Conservation (phyloP, 805 yeast genomes). For the Candida parachauliodes region DNA sequence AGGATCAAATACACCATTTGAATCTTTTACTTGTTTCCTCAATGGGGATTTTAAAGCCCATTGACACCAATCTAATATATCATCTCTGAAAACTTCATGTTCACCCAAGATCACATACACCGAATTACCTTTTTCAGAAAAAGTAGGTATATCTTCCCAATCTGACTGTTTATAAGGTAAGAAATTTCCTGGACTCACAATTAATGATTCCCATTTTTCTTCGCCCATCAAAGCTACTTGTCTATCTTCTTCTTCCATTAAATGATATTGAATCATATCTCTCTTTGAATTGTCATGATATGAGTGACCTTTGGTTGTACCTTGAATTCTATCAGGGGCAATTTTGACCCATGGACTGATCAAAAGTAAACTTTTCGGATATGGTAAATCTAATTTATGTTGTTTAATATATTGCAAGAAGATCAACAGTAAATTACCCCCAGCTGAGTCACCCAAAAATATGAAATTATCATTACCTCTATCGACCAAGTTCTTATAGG, state of each 20-base stretch:
- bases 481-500: conserved; percentile 20
- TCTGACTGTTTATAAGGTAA: conserved; percentile 21
- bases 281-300: conserved; percentile 24
- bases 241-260: conserved; percentile 10
- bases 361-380: conserved; percentile 25
- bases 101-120: conserved; percentile 37
- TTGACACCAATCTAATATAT: conserved; percentile 31
- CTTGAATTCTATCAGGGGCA: conserved; percentile 17
- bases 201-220: conserved; percentile 11
- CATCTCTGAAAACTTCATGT: conserved; percentile 41
- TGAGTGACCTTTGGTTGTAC: conserved; percentile 27
- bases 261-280: conserved; percentile 18
- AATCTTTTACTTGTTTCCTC: conserved; percentile 15
- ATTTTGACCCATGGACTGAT: conserved; percentile 40
- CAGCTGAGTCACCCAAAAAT: conserved; percentile 43
- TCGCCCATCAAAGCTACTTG: conserved; percentile 13
- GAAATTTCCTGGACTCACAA: conserved; percentile 22
- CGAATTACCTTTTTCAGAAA: conserved; percentile 19
- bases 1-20: conserved; percentile 15
- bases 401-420: conserved; percentile 26
- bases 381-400: conserved; percentile 12
- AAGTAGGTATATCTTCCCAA: conserved; percentile 33
- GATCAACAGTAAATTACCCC: conserved; percentile 33
- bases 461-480: conserved; percentile 26
- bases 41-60: conserved; percentile 29